phyloP scores from a whole-genome alignment of 331 rosid species.

The Cydonia oblonga region DNA sequence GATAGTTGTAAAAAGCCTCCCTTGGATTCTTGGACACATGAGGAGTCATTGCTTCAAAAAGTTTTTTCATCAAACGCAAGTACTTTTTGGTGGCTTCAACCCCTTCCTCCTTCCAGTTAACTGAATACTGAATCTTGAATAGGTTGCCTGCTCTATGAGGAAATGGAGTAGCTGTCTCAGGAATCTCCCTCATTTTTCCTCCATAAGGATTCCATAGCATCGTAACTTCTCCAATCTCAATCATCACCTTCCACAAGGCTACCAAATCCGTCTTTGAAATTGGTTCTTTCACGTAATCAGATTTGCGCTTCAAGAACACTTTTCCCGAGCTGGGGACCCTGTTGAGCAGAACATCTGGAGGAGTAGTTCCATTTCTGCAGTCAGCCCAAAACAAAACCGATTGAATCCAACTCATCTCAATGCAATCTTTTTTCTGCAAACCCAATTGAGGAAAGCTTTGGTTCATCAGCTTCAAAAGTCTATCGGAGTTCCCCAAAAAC shows the following conservation, averaged over 20 bases:
- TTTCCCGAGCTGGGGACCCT: slow-evolving; percentile 1
- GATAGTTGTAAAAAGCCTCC: slow-evolving; percentile 10
- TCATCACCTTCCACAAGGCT: slow-evolving; percentile 30
- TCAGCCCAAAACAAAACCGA: slow-evolving; percentile 19
- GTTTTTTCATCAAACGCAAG: background rate
- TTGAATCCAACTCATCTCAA: slow-evolving; percentile 18
- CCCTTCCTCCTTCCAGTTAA: background rate
- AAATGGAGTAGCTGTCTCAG: slow-evolving; percentile 5
- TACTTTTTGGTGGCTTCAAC: background rate
- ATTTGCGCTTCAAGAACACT: slow-evolving; percentile 24
- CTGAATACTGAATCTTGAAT: slow-evolving; percentile 4
- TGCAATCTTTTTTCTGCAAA: slow-evolving; percentile 13
- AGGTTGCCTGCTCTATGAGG: slow-evolving; percentile 16
- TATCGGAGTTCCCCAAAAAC: slow-evolving; percentile 4
- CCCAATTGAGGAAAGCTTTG: slow-evolving; percentile 16
- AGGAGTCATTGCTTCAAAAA: slow-evolving; percentile 15
- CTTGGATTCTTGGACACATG: slow-evolving; percentile 23
- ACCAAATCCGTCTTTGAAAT: slow-evolving; percentile 27
- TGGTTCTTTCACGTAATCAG: slow-evolving; percentile 31
- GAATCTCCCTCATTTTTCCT: slow-evolving; percentile 21
- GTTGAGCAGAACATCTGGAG: slow-evolving; percentile 14
- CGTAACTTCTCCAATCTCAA: background rate
- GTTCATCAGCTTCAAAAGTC: background rate
- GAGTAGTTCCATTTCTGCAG: background rate
- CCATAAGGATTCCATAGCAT: slow-evolving; percentile 19